Base-by-base conservation (phyloP, 208 protist genomes). In the Trypanosoma lewisi region DNA sequence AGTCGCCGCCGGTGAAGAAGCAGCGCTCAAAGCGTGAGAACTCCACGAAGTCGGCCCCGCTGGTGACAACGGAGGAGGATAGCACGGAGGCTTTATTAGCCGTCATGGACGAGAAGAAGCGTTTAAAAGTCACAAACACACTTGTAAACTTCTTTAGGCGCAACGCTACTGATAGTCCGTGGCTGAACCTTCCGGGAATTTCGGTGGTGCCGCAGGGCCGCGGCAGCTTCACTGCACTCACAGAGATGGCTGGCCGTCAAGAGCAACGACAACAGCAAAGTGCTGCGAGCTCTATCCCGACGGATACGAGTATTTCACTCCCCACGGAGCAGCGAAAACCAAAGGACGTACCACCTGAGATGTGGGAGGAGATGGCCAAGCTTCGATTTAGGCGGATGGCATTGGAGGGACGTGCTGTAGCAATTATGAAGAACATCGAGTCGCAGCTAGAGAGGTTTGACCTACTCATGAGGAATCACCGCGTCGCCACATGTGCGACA, bases 341-440 rank as follows among this genome's bases (percentile, higher is more conserved):
- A 28, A 63, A 65, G 17, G 80, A 86, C 28, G 72, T 86, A 27
- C 75, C 80, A 7, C 36, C 44, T 4, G 70, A 67, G 17, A 30
- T 86, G 36, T 86, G 80, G 80, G 72, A 79, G 0, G 80, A 86
- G 39, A 67, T 86, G 36, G 59, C 44, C 2, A 57, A 54, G 23
- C 55, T 88, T 56, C 78, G 78, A 9, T 42, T 19, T 4, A 50
- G 42, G 21, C 75, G 82, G 3, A 44, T 80, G 3, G 49, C 41
- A 6, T 41, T 82, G 42, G 78, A 88, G 39, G 72, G 63, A 30
- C 70, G 72, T 41, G 28, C 78, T 30, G 54, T 42, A 23, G 23
- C 2, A 8, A 53, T 75, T n/a, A 67, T 54, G 34, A 30, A 33
- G 4, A 55, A 44, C 19, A 59, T 79, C 6, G 59, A 67, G 1